Percentiles rank a stretch among this genome's conserved stretches.
Conservation (phyloP, 1,284 basidiomycete genomes). For the Cryptococcus deneoformans region DNA sequence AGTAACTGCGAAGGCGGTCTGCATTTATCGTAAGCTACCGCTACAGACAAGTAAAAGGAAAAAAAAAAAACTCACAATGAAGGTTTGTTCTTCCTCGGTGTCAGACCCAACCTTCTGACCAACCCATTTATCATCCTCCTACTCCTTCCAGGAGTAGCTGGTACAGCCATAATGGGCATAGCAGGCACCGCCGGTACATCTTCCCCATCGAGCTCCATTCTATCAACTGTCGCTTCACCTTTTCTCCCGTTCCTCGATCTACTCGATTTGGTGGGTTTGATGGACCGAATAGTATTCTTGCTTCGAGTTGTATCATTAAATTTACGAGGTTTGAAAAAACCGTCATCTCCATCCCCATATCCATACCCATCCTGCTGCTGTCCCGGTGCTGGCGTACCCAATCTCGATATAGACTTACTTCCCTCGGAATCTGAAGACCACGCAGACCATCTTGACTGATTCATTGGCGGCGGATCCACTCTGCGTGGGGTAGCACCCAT, state of each 20-base stretch:
- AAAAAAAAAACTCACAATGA: conserved; percentile 6
- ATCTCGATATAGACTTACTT: too few relatives aligned
- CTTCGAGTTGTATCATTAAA: conserved; percentile 24
- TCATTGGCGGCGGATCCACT: neutral
- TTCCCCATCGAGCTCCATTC: conserved; percentile 17
- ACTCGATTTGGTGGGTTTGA: conserved; percentile 7
- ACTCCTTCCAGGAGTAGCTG: conserved; percentile 25
- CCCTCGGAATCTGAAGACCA: conserved; percentile 7
- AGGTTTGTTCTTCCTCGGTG: conserved; percentile 25
- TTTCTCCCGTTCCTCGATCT: conserved; percentile 8
- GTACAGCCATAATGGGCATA: conserved; percentile 9
- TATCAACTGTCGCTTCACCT: conserved; percentile 16
- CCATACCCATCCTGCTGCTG: too few relatives aligned
- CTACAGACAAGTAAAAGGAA: neutral
- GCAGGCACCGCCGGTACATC: conserved; percentile 14
- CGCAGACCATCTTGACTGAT: conserved; percentile 29
- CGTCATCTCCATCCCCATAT: conserved; percentile 4
- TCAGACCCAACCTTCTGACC: conserved; percentile 28
- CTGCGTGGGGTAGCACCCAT: conserved; percentile 13
- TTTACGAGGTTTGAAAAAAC: conserved; percentile 23
- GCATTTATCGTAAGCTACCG: neutral
- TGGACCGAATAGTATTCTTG: conserved; percentile 10
- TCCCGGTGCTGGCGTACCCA: too few relatives aligned
- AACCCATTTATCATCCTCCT: conserved; percentile 27
- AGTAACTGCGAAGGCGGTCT: neutral